These are phyloP conservation scores for Penicillium malachiteum DNA, from an alignment of 495 filamentous ascomycete species.

Conservation along the genomic window DNA sequence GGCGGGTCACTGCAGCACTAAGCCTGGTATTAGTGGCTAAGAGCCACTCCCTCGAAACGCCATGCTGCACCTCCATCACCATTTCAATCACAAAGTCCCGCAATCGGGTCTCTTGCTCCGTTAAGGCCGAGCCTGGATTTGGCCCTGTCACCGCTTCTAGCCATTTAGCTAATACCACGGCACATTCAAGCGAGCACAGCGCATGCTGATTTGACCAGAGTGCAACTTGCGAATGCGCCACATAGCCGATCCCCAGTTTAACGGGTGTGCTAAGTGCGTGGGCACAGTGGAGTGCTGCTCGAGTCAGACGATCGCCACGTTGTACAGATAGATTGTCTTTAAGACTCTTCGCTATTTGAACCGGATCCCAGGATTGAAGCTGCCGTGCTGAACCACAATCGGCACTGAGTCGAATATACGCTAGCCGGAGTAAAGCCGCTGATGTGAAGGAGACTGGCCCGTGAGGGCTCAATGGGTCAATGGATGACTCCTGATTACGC, in stretches of 20 bases:
- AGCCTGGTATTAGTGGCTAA: conserved; percentile 57
- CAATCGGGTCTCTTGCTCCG: conserved; percentile 58
- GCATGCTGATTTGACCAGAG: conserved; percentile 74
- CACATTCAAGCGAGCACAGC: conserved; percentile 68
- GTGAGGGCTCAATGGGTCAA: conserved; percentile 51
- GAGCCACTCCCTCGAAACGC: conserved; percentile 52
- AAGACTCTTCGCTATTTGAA: conserved; percentile 57
- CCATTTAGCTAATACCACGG: conserved; percentile 61
- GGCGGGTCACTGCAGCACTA: conserved; percentile 59
- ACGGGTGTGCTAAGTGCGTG: conserved; percentile 67
- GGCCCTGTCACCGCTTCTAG: conserved; percentile 42
- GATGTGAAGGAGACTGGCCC: conserved; percentile 68
- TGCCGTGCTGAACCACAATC: conserved; percentile 61
- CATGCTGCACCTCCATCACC: conserved; percentile 62
- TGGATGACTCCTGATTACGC: conserved; percentile 49
- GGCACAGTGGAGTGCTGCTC: conserved; percentile 65
- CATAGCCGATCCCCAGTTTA: conserved; percentile 66
- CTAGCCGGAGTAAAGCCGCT: conserved; percentile 61
- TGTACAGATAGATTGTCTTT: conserved; percentile 56
- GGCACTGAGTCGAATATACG: conserved; percentile 67
- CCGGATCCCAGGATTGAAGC: conserved; percentile 61
- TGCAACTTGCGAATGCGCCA: conserved; percentile 65
- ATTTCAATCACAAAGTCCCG: conserved; percentile 64
- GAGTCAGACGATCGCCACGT: conserved; percentile 55
- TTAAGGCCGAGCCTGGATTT: conserved; percentile 33